Evolutionary conservation across 441 rosid species (phyloP).

Genomic region (Pelargonium citronellum): DNA sequence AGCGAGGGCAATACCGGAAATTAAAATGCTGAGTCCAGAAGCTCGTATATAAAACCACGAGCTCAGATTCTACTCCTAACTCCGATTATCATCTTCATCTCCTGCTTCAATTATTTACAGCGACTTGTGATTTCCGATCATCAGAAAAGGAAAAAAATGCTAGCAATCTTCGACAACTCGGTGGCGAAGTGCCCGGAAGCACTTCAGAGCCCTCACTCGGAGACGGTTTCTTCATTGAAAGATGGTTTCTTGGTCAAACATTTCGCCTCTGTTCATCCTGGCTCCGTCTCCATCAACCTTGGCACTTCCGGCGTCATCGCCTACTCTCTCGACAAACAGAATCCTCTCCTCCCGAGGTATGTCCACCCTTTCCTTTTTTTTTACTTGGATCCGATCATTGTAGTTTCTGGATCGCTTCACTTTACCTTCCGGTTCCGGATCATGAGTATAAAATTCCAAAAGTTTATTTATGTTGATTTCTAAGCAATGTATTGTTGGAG

Average conservation of each 20-base stretch:
- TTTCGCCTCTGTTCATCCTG: slow-evolving; percentile 46
- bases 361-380: not conserved
- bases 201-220: slow-evolving; percentile 49
- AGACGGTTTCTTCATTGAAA: slow-evolving; percentile 47
- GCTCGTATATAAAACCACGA: not conserved
- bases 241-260: slow-evolving; percentile 59
- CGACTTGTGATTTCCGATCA: not conserved
- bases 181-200: slow-evolving; percentile 85
- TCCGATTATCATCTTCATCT: not conserved
- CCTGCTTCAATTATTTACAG: not conserved
- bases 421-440: not conserved
- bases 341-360: slow-evolving; percentile 85
- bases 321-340: slow-evolving; percentile 62
- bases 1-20: slow-evolving; percentile 19
- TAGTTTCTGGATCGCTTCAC: not conserved
- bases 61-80: not conserved
- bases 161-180: slow-evolving; percentile 78
- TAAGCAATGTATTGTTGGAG: too few species aligned
- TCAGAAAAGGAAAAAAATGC: slow-evolving; percentile 35
- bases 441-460: not conserved
- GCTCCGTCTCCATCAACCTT: slow-evolving; percentile 58
- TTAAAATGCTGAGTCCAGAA: not conserved
- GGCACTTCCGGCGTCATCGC: slow-evolving; percentile 70
- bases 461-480: too few species aligned
- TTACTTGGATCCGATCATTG: not conserved